These are phyloP conservation scores for Basidiobolus meristosporus DNA, from an alignment of 371 early-diverging fungal species.

Conservation along the genomic window DNA sequence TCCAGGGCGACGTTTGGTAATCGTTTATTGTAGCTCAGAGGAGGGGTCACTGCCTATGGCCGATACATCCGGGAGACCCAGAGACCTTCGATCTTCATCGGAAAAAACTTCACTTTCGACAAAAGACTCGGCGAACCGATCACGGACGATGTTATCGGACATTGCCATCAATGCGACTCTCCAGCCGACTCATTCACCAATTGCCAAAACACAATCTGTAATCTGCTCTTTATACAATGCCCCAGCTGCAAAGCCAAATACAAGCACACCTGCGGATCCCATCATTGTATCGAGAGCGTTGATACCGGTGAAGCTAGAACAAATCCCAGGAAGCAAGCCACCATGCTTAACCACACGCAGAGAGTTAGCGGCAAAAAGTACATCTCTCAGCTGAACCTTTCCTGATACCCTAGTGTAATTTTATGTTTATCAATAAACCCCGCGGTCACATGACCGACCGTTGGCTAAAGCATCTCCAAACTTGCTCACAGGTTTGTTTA, in stretches of 20 bases:
- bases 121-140: conserved; percentile 50
- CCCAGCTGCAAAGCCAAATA: conserved; percentile 26
- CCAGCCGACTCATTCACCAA: conserved; percentile 41
- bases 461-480: too few species aligned
- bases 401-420: too few species aligned
- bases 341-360: too few species aligned
- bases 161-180: conserved; percentile 47
- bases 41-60: conserved; percentile 65
- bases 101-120: conserved; percentile 68
- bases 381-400: too few species aligned
- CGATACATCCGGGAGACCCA: conserved; percentile 19
- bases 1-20: too few species aligned
- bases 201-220: conserved; percentile 40
- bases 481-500: too few species aligned
- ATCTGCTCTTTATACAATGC: conserved; percentile 52
- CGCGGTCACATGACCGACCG: too few species aligned
- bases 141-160: conserved; percentile 32
- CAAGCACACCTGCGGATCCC: conserved; percentile 37
- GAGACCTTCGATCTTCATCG: conserved; percentile 29
- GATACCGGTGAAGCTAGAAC: too few species aligned
- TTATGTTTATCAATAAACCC: too few species aligned
- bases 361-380: too few species aligned
- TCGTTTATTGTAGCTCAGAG: conserved; percentile 40
- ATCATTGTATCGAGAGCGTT: conserved; percentile 18
- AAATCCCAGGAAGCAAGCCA: too few species aligned